These are phyloP conservation scores for Populus simonii DNA, from an alignment of 345 rosid species.

Conservation along the genomic window DNA sequence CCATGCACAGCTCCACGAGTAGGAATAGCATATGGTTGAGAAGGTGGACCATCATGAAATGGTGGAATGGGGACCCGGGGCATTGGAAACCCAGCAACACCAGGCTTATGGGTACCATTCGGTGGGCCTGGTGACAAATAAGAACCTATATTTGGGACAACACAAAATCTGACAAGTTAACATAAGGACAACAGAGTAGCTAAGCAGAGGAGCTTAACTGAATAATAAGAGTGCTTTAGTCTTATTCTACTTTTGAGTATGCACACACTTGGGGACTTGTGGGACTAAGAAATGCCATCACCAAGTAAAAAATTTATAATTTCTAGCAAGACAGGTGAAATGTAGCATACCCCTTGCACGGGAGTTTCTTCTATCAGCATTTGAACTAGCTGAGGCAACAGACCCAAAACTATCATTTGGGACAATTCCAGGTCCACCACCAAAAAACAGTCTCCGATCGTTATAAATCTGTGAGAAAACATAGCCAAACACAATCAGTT, in stretches of 20 bases:
- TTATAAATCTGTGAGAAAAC: conserved; percentile 66
- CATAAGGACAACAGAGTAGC: not conserved
- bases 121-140: conserved; percentile 74
- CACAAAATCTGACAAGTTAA: not conserved
- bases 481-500: conserved; percentile 2
- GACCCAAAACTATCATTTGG: conserved; percentile 70
- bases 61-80: conserved; percentile 79
- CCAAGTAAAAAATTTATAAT: not conserved
- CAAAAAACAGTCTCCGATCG: conserved; percentile 80
- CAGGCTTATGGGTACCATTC: conserved; percentile 88
- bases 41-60: conserved; percentile 75
- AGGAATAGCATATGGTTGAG: conserved; percentile 97
- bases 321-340: not conserved
- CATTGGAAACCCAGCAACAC: conserved; percentile 73
- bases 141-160: conserved; percentile 48
- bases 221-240: not conserved
- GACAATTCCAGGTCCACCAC: conserved; percentile 78
- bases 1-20: conserved; percentile 85
- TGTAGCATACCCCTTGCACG: conserved; percentile 68
- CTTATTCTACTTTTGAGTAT: not conserved
- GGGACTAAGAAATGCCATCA: not conserved
- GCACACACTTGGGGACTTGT: not conserved
- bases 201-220: not conserved
- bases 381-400: conserved; percentile 48
- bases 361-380: conserved; percentile 79